Evolutionary conservation across 2,329 filamentous ascomycete genomes (phyloP).

Genomic region (Verticillium zaregamsianum): DNA sequence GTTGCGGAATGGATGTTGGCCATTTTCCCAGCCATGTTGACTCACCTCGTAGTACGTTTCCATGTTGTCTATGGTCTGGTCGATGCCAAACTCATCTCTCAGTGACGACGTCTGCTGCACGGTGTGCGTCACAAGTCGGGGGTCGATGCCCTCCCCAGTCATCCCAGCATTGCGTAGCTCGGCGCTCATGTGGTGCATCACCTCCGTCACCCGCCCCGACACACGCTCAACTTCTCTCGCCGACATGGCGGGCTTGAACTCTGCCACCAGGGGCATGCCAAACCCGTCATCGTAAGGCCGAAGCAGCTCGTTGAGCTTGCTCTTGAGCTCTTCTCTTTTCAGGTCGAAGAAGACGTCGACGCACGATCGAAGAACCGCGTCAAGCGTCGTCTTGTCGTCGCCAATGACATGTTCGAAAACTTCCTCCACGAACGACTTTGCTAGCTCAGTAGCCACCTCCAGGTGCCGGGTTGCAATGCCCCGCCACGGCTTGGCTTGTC

Average conservation of each 20-base stretch:
- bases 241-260: conserved; percentile 6
- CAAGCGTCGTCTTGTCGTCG: conserved; percentile 25
- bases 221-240: conserved; percentile 8
- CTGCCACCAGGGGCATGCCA: neutral
- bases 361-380: conserved; percentile 30
- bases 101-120: conserved; percentile 17
- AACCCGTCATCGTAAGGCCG: neutral
- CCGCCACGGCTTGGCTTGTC: conserved; percentile 54
- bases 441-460: conserved; percentile 34
- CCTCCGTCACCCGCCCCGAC: conserved; percentile 11
- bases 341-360: conserved; percentile 26
- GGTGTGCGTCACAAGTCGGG: conserved; percentile 10
- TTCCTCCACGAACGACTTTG: conserved; percentile 2
- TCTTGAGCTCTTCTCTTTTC: conserved; percentile 27
- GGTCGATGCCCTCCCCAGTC: neutral
- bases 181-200: neutral
- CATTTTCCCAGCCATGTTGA: neutral
- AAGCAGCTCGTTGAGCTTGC: conserved; percentile 41
- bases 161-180: conserved; percentile 11
- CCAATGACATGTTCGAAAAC: conserved; percentile 37
- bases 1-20: neutral
- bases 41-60: conserved; percentile 35
- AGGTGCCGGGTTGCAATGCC: conserved; percentile 41
- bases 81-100: conserved; percentile 23
- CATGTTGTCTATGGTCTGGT: conserved; percentile 30